Conservation (phyloP, 495 filamentous ascomycete species). For the Chlorociboria aeruginascens region DNA sequence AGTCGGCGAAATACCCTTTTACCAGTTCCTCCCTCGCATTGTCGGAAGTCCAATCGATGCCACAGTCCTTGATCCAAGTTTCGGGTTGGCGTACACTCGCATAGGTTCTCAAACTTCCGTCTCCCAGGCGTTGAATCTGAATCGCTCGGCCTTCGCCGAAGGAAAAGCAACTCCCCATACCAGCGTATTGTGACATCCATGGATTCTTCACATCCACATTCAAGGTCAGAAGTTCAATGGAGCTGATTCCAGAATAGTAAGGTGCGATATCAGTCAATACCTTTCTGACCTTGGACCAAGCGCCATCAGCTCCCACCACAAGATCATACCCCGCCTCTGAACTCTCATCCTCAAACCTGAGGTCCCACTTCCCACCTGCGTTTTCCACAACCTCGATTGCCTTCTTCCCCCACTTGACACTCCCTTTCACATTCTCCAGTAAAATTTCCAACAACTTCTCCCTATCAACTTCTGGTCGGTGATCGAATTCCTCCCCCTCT, state of each 20-base stretch:
- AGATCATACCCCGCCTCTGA: slow-evolving; percentile 31
- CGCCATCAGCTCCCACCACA: slow-evolving; percentile 51
- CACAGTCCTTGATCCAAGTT: slow-evolving; percentile 21
- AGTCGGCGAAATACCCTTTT: slow-evolving; percentile 25
- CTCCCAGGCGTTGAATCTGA: slow-evolving; percentile 30
- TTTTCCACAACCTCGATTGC: slow-evolving; percentile 1
- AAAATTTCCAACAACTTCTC: slow-evolving; percentile 15
- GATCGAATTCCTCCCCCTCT: neutral
- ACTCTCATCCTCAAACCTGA: slow-evolving; percentile 7
- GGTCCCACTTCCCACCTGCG: neutral
- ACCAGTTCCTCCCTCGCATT: slow-evolving; percentile 23
- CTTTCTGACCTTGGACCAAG: slow-evolving; percentile 42
- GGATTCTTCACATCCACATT: slow-evolving; percentile 23
- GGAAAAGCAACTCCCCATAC: slow-evolving; percentile 31
- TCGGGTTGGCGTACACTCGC: slow-evolving; percentile 17
- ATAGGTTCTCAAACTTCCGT: slow-evolving; percentile 4
- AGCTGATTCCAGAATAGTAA: slow-evolving; percentile 33
- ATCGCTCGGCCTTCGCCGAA: slow-evolving; percentile 29
- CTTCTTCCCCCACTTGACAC: slow-evolving; percentile 13
- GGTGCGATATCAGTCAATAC: slow-evolving; percentile 36
- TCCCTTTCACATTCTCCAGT: slow-evolving; percentile 5
- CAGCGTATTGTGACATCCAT: slow-evolving; percentile 26
- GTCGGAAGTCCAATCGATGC: slow-evolving; percentile 20
- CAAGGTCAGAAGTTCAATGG: slow-evolving; percentile 25
- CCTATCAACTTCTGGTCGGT: slow-evolving; percentile 20